Conservation (phyloP, 2,329 filamentous ascomycete genomes). For the Clarireedia homoeocarpa region DNA sequence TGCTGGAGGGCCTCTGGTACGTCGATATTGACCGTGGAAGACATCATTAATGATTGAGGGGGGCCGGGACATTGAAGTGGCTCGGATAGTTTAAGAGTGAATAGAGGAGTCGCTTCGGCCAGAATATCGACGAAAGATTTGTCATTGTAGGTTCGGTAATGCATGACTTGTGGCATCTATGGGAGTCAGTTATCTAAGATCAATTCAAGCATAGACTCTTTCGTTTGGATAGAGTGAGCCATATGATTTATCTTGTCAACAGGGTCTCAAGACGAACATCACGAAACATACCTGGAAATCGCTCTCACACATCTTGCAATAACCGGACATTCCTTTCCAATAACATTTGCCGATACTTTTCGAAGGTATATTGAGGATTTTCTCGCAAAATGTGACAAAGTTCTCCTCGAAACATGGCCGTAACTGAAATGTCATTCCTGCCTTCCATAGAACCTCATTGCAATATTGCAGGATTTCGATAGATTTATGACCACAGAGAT, state of each 20-base stretch:
- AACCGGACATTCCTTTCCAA: slow-evolving; percentile 8
- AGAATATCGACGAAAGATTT: not conserved
- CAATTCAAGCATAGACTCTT: too few species aligned
- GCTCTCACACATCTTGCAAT: slow-evolving; percentile 9
- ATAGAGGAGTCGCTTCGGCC: not conserved
- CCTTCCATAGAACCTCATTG: slow-evolving; percentile 4
- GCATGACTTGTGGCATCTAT: slow-evolving; percentile 2
- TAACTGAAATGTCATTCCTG: slow-evolving; percentile 6
- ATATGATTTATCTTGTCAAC: too few species aligned
- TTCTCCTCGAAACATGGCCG: slow-evolving; percentile 2
- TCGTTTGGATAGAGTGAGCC: too few species aligned
- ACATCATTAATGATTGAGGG: not conserved
- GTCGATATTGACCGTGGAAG: not conserved
- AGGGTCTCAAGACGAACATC: too few species aligned
- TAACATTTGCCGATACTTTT: not conserved
- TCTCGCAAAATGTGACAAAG: not conserved
- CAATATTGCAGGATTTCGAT: slow-evolving; percentile 13
- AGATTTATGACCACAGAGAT: slow-evolving; percentile 9
- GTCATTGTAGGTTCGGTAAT: slow-evolving; percentile 5
- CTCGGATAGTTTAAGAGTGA: slow-evolving; percentile 1
- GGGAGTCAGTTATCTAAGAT: not conserved
- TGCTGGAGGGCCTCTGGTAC: not conserved
- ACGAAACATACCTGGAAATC: slow-evolving; percentile 1
- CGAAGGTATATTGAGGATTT: not conserved
- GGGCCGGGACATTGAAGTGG: not conserved